Base-by-base conservation (phyloP, 257 asterid species). In the Scutellaria baicalensis region DNA sequence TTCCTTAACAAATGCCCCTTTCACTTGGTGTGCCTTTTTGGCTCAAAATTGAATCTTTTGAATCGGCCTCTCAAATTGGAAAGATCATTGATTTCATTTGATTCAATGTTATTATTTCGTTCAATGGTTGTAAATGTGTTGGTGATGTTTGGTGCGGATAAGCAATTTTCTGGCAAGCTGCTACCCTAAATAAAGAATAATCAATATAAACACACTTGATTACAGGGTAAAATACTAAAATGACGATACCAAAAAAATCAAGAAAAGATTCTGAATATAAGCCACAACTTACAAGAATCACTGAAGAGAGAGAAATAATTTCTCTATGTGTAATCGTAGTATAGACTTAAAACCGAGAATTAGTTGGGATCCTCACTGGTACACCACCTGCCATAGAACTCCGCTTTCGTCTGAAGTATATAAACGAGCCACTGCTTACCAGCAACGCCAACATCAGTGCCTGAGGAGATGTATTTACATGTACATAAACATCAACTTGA, bases 401-500 rank as follows among this genome's bases (percentile, higher is more conserved):
- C 76, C 91, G 84, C 79, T 74, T 87, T 72, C 85, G 81, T 79
- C 84, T 87, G 78, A 75, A 79, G 84, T 80, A 89, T 57, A 93
- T 86, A 60, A 89, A 83, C 0, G 97, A 88, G 73, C 98, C 95
- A 64, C 98, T 89, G 64, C 86, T 52, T 45, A 90, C 45, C 75
- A 90, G 84, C 84, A 87, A 79, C 42, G 81, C 89, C 74, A 87
- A 1, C 86, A 89, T 90, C 59, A 90, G 70, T 59, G 76, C 86
- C 98, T 93, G 78, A 27, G 33, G 69, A 77, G 0, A 18, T 47
- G 17, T 45, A 57, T 20, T 54, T 43, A 18, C 20, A 33, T 50
- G 14, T n/a, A 31, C 36, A 42, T 60, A 59, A 54, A 74, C 69
- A 60, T 9, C 40, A 43, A 17, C 57, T 57, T 9, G 0, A 55